phyloP scores from a whole-genome alignment of 768 basidiomycete species.

The Lentinula detonsa region DNA sequence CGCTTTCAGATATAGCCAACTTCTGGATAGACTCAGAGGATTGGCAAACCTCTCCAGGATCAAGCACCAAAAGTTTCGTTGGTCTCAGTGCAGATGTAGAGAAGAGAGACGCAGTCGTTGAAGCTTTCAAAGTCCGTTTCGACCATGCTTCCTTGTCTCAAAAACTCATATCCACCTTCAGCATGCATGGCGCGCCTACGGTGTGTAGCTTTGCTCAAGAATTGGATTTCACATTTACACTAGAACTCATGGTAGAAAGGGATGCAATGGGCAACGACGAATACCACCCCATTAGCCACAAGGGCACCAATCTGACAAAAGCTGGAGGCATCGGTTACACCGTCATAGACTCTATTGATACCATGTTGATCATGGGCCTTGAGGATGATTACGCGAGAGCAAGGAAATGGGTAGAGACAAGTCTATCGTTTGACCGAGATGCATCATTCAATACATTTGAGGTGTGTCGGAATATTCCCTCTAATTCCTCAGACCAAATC shows the following conservation, averaged over 20 bases:
- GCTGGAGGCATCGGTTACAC: constrained; percentile 87
- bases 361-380: constrained; percentile 81
- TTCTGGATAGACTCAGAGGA: constrained; percentile 37
- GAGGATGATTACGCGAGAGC: constrained; percentile 74
- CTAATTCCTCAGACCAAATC: background rate
- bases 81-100: constrained; percentile 44
- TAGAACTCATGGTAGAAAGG: constrained; percentile 42
- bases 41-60: constrained; percentile 22
- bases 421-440: constrained; percentile 72
- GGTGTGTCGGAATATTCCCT: constrained; percentile 35
- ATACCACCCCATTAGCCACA: constrained; percentile 76
- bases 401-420: constrained; percentile 65
- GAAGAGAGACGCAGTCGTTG: constrained; percentile 66
- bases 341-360: constrained; percentile 84
- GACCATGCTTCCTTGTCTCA: background rate
- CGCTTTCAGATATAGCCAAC: constrained; percentile 10
- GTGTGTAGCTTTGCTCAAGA: constrained; percentile 30
- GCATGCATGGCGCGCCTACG: constrained; percentile 87
- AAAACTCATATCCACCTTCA: constrained; percentile 21
- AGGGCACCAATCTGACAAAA: constrained; percentile 71
- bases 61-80: constrained; percentile 1
- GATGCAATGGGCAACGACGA: constrained; percentile 92
- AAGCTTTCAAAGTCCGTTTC: constrained; percentile 67
- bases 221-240: background rate
- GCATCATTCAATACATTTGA: constrained; percentile 87